Evolutionary conservation across 805 yeast genomes (phyloP).

Genomic region (Myxozyma neotropica): DNA sequence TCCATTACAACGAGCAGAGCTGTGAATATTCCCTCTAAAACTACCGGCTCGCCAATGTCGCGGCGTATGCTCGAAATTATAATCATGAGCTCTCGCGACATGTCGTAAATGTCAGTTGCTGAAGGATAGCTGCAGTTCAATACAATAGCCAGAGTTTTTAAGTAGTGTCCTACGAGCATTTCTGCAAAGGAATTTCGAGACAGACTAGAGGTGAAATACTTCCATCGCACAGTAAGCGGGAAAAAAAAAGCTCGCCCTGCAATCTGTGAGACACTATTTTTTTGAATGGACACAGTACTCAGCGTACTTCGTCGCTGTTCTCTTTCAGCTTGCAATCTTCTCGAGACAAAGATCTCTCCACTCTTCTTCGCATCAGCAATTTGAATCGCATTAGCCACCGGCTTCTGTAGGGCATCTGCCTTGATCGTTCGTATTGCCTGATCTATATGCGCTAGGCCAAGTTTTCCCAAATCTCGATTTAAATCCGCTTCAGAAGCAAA

Average conservation of each 20-base stretch:
- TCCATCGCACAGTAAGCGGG: conserved; percentile 54
- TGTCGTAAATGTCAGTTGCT: conserved; percentile 53
- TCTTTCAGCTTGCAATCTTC: conserved; percentile 33
- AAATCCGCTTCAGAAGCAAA: conserved; percentile 42
- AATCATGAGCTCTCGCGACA: conserved; percentile 56
- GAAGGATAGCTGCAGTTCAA: conserved; percentile 62
- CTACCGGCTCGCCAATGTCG: conserved; percentile 25
- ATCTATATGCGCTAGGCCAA: conserved; percentile 4
- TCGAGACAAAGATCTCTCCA: conserved; percentile 40
- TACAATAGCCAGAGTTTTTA: conserved; percentile 60
- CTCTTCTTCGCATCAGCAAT: conserved; percentile 35
- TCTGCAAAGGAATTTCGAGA: conserved; percentile 57
- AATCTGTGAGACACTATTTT: conserved; percentile 48
- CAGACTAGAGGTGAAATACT: conserved; percentile 49
- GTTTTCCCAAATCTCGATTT: background rate
- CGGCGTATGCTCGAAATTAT: conserved; percentile 11
- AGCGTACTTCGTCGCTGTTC: conserved; percentile 16
- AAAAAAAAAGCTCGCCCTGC: conserved; percentile 53
- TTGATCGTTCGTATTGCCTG: background rate
- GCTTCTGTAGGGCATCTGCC: background rate
- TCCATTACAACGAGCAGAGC: conserved; percentile 41
- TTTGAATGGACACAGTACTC: background rate
- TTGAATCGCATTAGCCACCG: conserved; percentile 11
- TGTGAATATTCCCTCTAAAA: conserved; percentile 42
- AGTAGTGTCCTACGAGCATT: conserved; percentile 58